Conservation (phyloP, 163 green algal genomes). For the Scenedesmus sp. region DNA sequence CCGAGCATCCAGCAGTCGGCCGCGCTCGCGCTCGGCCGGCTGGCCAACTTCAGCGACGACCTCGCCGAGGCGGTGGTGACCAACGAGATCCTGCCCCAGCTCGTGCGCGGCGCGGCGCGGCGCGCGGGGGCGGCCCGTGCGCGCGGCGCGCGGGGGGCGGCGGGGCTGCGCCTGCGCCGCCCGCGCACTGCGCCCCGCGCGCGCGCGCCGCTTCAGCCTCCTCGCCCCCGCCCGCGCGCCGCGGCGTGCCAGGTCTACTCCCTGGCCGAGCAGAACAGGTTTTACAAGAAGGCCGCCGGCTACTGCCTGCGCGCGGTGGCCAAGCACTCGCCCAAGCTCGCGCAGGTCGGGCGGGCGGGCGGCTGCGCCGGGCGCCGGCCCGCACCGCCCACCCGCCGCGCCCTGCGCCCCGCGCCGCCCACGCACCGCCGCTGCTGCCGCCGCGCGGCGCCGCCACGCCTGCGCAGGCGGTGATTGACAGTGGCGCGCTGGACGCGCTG, state of each 20-base stretch:
- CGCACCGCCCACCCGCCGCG: too few species aligned
- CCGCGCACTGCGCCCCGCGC: neutral
- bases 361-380: too few species aligned
- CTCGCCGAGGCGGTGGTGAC: slow-evolving; percentile 84
- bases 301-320: slow-evolving; percentile 85
- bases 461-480: slow-evolving; percentile 83
- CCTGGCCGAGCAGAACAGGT: slow-evolving; percentile 80
- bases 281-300: slow-evolving; percentile 87
- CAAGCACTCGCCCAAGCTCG: slow-evolving; percentile 85
- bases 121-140: too few species aligned
- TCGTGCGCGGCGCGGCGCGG: too few species aligned
- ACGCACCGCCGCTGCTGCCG: too few species aligned
- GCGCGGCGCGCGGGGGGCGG: neutral
- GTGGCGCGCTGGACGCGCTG: slow-evolving; percentile 78
- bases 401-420: too few species aligned
- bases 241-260: slow-evolving; percentile 68
- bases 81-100: slow-evolving; percentile 85
- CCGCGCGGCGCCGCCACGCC: too few species aligned
- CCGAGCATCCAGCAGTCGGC: slow-evolving; percentile 89
- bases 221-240: too few species aligned
- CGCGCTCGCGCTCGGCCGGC: slow-evolving; percentile 81
- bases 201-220: neutral
- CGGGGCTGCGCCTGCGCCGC: too few species aligned
- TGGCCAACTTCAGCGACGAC: slow-evolving; percentile 87
- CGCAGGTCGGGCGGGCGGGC: too few species aligned